These are phyloP conservation scores for Fusarium heterosporum DNA, from an alignment of 2,329 filamentous ascomycete genomes.

Conservation along the genomic window DNA sequence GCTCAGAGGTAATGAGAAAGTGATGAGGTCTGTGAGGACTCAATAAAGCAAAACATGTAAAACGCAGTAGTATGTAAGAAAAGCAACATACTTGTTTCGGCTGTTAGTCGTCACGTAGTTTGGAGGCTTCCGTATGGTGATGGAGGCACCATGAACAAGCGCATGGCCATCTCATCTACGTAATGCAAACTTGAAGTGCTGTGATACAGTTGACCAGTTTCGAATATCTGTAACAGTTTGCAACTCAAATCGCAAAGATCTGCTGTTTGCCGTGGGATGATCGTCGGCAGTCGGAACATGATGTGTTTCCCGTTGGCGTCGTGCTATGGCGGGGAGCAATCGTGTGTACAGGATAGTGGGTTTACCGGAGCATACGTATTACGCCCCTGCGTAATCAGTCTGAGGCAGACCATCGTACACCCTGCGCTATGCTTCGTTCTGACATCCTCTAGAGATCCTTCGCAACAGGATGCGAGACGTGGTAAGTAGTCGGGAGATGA, in stretches of 20 bases:
- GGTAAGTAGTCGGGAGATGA: too few species aligned
- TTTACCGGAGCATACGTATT: background rate
- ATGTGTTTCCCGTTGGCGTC: slow-evolving; percentile 35
- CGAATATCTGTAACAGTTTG: slow-evolving; percentile 27
- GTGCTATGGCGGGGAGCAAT: slow-evolving; percentile 16
- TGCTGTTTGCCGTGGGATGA: slow-evolving; percentile 22
- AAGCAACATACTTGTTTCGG: slow-evolving; percentile 17
- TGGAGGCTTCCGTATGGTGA: slow-evolving; percentile 1
- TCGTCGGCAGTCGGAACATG: slow-evolving; percentile 32
- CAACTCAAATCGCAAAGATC: slow-evolving; percentile 24
- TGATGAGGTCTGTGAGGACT: slow-evolving; percentile 11
- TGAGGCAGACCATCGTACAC: slow-evolving; percentile 27
- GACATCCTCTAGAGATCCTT: slow-evolving; percentile 1
- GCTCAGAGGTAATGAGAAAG: background rate
- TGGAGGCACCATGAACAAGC: background rate
- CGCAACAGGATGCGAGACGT: background rate
- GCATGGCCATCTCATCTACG: slow-evolving; percentile 8
- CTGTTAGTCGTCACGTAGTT: slow-evolving; percentile 6
- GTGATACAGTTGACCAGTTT: slow-evolving; percentile 18
- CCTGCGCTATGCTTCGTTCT: slow-evolving; percentile 5
- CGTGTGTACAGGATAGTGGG: slow-evolving; percentile 11
- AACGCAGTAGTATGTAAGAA: background rate
- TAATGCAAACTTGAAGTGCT: slow-evolving; percentile 4
- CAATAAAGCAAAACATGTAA: background rate
- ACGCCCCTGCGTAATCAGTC: slow-evolving; percentile 34